phyloP scores from a whole-genome alignment of 208 protist genomes.

The Wallacemonas sp. region DNA sequence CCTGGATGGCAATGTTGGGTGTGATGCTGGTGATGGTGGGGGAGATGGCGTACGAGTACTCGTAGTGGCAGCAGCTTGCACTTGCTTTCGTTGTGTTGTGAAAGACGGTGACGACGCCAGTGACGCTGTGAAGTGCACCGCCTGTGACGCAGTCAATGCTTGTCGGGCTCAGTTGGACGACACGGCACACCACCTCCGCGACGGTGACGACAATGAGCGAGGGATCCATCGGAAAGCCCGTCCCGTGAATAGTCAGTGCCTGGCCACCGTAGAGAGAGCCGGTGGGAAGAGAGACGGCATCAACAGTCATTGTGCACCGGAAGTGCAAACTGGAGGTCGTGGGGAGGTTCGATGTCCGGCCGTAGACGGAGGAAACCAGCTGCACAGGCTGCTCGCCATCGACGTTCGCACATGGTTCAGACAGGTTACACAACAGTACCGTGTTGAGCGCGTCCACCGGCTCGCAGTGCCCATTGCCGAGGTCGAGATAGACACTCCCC shows the following conservation, averaged over 20 bases:
- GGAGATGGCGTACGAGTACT: constrained; percentile 22
- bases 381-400: constrained; percentile 18
- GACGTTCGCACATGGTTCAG: constrained; percentile 18
- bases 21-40: constrained; percentile 29
- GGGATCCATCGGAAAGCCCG: constrained; percentile 19
- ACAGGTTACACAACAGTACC: constrained; percentile 28
- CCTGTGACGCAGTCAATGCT: constrained; percentile 25
- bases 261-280: constrained; percentile 33
- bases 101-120: constrained; percentile 15
- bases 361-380: constrained; percentile 23
- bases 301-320: constrained; percentile 23
- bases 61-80: constrained; percentile 32
- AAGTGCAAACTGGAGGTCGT: constrained; percentile 18
- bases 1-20: constrained; percentile 16
- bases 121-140: background rate
- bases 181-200: constrained; percentile 22
- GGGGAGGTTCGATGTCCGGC: constrained; percentile 5
- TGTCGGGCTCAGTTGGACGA: constrained; percentile 3
- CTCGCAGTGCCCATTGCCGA: constrained; percentile 21
- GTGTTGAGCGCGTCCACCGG: constrained; percentile 37
- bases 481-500: constrained; percentile 18
- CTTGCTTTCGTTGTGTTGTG: constrained; percentile 18
- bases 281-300: constrained; percentile 5
- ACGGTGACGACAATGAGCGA: constrained; percentile 21
- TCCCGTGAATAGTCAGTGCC: constrained; percentile 19